Base-by-base conservation (phyloP, 1,284 basidiomycete species). In the Ceratobasidium sp. region DNA sequence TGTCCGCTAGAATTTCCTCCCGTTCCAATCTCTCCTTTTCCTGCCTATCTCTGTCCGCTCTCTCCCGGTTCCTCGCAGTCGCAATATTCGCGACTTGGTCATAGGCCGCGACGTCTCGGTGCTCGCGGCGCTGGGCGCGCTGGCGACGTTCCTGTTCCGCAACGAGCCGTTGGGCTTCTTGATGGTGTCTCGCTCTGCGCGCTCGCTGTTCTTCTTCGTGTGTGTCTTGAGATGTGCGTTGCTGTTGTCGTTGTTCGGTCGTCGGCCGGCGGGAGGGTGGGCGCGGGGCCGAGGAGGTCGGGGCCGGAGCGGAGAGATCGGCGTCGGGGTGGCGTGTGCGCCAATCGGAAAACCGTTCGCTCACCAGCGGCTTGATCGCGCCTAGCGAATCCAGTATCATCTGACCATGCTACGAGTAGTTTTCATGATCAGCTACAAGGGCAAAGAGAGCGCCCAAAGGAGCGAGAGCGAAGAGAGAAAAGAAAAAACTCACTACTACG, bases 401-500 rank as follows among this genome's bases (percentile, higher is more conserved):
- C 46, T 82, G 78, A 23, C 82, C 82, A 46, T 82, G 82, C 83
- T 83, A 23, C 71, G 40, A 68, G 56, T 38, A 3, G 23, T 26
- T 71, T 33, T 69, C 38, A 42, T 26, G 42, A 38, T 26, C 57
- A 75, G 46, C 77, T 15, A 26, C 33, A 4, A 33, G 33, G 33
- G 33, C 33, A 33, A 33, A 33, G 33, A 33, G 33, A 33, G 33
- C 33, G 33, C 33, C 33, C 33, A 33, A 33, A 33, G 33, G 33
- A 33, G 33, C 33, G 33, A 33, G 33, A 33, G 33, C 4, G 33
- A 33, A 33, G 33, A 33, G 33, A 33, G 33, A 33, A 68, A 44
- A 26, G 12, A 54, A 71, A 50, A 38, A 78, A 86, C 86, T 81
- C 81, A 87, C 87, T 66, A 83, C 81, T 74, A 83, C 83, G 12